A percentile compares a stretch with the other conserved stretches of the same genome.
phyloP scores from a whole-genome alignment of 2,329 filamentous ascomycete species.

The Epichloe sibirici region DNA sequence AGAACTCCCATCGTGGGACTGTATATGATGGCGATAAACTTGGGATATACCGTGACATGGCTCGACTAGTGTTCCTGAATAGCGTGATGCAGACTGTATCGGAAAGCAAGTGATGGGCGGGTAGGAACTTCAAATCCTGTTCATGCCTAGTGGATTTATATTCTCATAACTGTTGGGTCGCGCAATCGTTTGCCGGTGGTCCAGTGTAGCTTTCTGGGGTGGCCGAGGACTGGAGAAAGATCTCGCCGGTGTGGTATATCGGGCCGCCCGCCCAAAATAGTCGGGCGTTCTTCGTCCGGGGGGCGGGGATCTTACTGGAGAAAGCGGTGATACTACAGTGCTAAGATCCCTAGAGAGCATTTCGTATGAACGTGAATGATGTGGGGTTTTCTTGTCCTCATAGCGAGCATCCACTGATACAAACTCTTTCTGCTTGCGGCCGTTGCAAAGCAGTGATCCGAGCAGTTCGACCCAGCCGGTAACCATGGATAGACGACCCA shows the following conservation, averaged over 20 bases:
- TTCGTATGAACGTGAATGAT: slow-evolving; percentile 51
- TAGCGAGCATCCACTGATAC: slow-evolving; percentile 70
- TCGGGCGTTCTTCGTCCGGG: slow-evolving; percentile 37
- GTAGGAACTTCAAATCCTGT: slow-evolving; percentile 26
- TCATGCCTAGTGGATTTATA: slow-evolving; percentile 45
- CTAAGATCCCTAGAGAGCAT: slow-evolving; percentile 56
- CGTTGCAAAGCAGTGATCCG: slow-evolving; percentile 26
- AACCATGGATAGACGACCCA: slow-evolving; percentile 76
- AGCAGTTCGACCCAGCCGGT: slow-evolving; percentile 66
- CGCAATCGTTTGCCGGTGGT: slow-evolving; percentile 29
- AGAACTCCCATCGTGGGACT: not conserved
- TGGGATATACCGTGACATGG: not conserved
- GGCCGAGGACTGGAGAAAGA: slow-evolving; percentile 46
- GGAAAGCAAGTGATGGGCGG: not conserved
- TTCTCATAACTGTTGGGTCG: slow-evolving; percentile 22
- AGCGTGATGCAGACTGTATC: not conserved
- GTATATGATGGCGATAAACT: not conserved
- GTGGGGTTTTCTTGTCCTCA: slow-evolving; percentile 48
- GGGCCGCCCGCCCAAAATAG: slow-evolving; percentile 42
- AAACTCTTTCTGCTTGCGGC: slow-evolving; percentile 60
- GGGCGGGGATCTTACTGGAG: slow-evolving; percentile 24
- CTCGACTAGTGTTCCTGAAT: not conserved
- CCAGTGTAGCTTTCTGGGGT: slow-evolving; percentile 30
- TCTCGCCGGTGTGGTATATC: slow-evolving; percentile 40
- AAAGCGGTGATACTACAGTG: slow-evolving; percentile 40